Conservation (phyloP, 768 basidiomycete genomes). For the Lactifluus pinguis region DNA sequence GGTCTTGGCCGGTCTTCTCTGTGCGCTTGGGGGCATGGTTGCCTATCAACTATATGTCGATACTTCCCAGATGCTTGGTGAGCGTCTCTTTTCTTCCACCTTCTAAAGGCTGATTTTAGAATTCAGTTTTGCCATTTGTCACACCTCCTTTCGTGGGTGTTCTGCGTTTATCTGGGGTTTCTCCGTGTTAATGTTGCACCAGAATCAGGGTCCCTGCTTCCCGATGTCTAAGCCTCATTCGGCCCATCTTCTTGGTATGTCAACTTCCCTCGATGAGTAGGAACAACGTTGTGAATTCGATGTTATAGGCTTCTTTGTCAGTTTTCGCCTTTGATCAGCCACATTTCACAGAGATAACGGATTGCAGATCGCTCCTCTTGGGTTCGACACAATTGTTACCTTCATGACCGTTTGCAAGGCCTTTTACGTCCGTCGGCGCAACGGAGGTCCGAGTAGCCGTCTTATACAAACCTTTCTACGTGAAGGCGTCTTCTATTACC, state of each 20-base stretch:
- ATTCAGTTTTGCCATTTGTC: slow-evolving; percentile 43
- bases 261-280: background rate
- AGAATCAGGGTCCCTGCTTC: slow-evolving; percentile 62
- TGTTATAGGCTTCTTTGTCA: slow-evolving; percentile 34
- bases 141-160: slow-evolving; percentile 49
- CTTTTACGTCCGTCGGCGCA: slow-evolving; percentile 63
- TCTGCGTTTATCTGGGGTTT: background rate
- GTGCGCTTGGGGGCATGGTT: slow-evolving; percentile 61
- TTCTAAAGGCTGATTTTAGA: background rate
- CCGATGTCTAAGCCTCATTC: slow-evolving; percentile 78
- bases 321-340: slow-evolving; percentile 6
- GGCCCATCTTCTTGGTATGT: slow-evolving; percentile 66
- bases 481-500: slow-evolving; percentile 80
- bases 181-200: background rate
- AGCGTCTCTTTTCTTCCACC: slow-evolving; percentile 20
- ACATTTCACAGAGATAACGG: slow-evolving; percentile 4
- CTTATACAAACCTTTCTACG: slow-evolving; percentile 80
- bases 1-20: slow-evolving; percentile 53
- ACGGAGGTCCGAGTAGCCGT: slow-evolving; percentile 66
- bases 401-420: slow-evolving; percentile 77
- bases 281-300: background rate
- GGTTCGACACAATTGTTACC: slow-evolving; percentile 75
- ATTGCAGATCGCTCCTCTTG: slow-evolving; percentile 63
- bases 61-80: slow-evolving; percentile 68
- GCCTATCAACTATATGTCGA: slow-evolving; percentile 78